Percentiles rank a stretch among this genome's conserved stretches.
Conservation (phyloP, 441 rosid species). For the Gossypium schwendimanii region DNA sequence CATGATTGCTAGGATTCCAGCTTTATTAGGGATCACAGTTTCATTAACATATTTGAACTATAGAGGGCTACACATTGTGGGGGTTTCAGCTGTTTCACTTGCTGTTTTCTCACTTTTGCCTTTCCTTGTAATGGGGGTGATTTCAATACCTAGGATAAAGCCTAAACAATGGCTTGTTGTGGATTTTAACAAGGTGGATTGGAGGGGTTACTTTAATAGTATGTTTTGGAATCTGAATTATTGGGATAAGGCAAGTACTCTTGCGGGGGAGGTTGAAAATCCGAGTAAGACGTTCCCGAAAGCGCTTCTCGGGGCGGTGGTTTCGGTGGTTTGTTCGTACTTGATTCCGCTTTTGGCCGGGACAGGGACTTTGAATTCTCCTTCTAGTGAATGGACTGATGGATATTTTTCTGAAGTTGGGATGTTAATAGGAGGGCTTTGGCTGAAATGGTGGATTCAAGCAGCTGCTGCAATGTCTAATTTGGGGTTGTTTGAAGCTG, state of each 20-base stretch:
- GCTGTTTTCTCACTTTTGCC: constrained; percentile 72
- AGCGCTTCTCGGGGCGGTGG: constrained; percentile 68
- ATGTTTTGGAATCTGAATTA: constrained; percentile 89
- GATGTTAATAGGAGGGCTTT: constrained; percentile 34
- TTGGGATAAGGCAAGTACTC: constrained; percentile 95
- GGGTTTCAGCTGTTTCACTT: constrained; percentile 62
- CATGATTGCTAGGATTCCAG: constrained; percentile 59
- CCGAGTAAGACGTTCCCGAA: constrained; percentile 83
- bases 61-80: constrained; percentile 82
- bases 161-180: constrained; percentile 66
- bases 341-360: constrained; percentile 33
- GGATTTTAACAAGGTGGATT: constrained; percentile 53
- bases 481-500: constrained; percentile 87
- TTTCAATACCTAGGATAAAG: constrained; percentile 57
- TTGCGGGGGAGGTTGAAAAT: constrained; percentile 80
- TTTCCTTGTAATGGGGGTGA: constrained; percentile 58
- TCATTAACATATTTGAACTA: constrained; percentile 79
- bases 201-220: constrained; percentile 82
- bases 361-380: constrained; percentile 53
- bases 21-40: constrained; percentile 67
- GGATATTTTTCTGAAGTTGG: constrained; percentile 95
- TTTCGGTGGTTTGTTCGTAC: constrained; percentile 68
- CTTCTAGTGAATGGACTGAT: constrained; percentile 70
- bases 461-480: constrained; percentile 92
- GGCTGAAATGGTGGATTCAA: constrained; percentile 32